Evolutionary conservation across 495 filamentous ascomycete species (phyloP).

Genomic region (Aspergillus avenaceus): DNA sequence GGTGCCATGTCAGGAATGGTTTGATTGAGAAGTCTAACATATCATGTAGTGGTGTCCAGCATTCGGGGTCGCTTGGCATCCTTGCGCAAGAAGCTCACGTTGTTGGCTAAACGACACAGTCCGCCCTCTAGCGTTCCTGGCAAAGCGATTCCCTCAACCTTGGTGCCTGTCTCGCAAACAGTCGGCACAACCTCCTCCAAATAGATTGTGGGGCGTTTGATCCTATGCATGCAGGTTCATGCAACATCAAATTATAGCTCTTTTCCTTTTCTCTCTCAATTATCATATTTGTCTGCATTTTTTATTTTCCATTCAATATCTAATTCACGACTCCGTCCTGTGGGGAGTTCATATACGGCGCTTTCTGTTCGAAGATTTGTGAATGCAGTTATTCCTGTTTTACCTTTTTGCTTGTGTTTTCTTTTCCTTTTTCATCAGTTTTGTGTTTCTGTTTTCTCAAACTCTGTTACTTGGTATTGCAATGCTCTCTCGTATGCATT

Average conservation of each 20-base stretch:
- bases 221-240: slow-evolving; percentile 15
- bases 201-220: slow-evolving; percentile 12
- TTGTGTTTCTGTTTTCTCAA: neutral
- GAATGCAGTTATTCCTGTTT: neutral
- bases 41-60: slow-evolving; percentile 49
- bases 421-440: slow-evolving; percentile 3
- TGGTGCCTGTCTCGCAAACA: slow-evolving; percentile 24
- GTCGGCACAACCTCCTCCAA: slow-evolving; percentile 30
- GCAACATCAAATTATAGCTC: slow-evolving; percentile 3
- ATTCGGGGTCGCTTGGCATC: slow-evolving; percentile 52
- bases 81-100: slow-evolving; percentile 54
- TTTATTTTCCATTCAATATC: slow-evolving; percentile 4
- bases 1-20: neutral
- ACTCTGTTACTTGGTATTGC: neutral
- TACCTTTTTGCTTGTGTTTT: slow-evolving; percentile 2
- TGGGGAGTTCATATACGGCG: slow-evolving; percentile 10
- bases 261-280: neutral
- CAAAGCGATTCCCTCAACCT: slow-evolving; percentile 29
- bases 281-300: slow-evolving; percentile 4
- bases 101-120: slow-evolving; percentile 50
- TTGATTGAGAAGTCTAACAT: slow-evolving; percentile 23
- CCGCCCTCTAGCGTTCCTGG: slow-evolving; percentile 29
- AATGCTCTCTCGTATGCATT: neutral
- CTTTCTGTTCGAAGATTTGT: slow-evolving; percentile 12
- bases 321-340: slow-evolving; percentile 1